Evolutionary conservation across 2,329 filamentous ascomycete genomes (phyloP).

Genomic region (Ophiocordyceps camponoti-floridani): DNA sequence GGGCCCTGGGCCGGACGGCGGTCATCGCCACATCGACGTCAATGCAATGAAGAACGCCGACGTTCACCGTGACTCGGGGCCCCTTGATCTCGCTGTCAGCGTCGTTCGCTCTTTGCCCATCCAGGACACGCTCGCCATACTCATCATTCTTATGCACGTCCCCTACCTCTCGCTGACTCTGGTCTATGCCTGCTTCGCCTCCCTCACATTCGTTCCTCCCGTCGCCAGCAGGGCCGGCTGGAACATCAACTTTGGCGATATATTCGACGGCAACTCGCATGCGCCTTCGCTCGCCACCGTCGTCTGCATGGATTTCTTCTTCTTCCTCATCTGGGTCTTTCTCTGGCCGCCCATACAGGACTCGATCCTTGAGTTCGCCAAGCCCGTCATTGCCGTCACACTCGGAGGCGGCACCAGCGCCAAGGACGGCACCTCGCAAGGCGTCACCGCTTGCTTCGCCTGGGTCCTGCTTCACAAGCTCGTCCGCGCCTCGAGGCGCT

Average conservation of each 20-base stretch:
- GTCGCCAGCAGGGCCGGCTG: slow-evolving; percentile 60
- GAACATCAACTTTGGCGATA: slow-evolving; percentile 72
- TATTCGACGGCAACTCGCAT: slow-evolving; percentile 74
- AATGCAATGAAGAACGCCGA: slow-evolving; percentile 50
- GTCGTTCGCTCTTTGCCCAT: slow-evolving; percentile 81
- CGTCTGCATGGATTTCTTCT: slow-evolving; percentile 65
- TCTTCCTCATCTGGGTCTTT: slow-evolving; percentile 72
- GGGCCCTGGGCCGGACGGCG: slow-evolving; percentile 20
- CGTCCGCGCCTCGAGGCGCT: slow-evolving; percentile 27
- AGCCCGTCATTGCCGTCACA: slow-evolving; percentile 84
- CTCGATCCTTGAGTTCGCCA: slow-evolving; percentile 74
- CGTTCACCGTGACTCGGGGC: slow-evolving; percentile 52
- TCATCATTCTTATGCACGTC: slow-evolving; percentile 87
- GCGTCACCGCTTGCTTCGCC: slow-evolving; percentile 51
- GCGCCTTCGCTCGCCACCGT: slow-evolving; percentile 77
- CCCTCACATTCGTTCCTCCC: slow-evolving; percentile 80
- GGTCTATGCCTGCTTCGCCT: slow-evolving; percentile 83
- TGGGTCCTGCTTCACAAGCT: slow-evolving; percentile 44
- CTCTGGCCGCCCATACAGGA: slow-evolving; percentile 77
- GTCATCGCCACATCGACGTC: slow-evolving; percentile 50
- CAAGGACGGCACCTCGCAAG: slow-evolving; percentile 50
- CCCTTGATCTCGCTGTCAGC: slow-evolving; percentile 63
- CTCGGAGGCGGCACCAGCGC: slow-evolving; percentile 65
- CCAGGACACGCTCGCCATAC: slow-evolving; percentile 87
- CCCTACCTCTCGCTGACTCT: slow-evolving; percentile 74